A percentile compares a stretch with the other conserved stretches of the same genome.
These are phyloP conservation scores for Eucalyptus globulus DNA, from an alignment of 345 rosid genomes.

Conservation along the genomic window DNA sequence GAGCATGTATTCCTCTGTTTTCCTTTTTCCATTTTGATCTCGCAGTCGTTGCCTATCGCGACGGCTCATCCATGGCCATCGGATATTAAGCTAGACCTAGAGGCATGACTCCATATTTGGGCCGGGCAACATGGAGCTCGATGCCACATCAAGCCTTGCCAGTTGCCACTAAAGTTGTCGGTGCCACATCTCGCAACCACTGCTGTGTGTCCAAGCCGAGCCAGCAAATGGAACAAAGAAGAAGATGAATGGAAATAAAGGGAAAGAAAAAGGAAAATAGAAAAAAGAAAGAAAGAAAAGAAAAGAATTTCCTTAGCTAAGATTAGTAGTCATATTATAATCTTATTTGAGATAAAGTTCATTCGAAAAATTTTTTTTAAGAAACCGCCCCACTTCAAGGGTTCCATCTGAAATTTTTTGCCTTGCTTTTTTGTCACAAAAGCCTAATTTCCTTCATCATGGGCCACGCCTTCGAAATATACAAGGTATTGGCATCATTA, in stretches of 20 bases:
- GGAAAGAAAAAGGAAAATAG: too few relatives aligned
- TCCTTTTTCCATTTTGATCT: background rate
- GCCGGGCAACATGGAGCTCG: background rate
- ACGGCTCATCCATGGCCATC: background rate
- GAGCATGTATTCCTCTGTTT: background rate
- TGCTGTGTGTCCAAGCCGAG: background rate
- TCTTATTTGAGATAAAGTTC: background rate
- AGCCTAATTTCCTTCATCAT: background rate
- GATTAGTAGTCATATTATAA: background rate
- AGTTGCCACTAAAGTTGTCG: background rate
- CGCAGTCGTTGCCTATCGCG: background rate
- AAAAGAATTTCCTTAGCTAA: accelerated
- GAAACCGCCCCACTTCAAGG: too few relatives aligned
- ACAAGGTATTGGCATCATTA: background rate
- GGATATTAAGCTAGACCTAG: background rate
- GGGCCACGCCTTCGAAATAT: background rate
- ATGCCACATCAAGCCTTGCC: background rate
- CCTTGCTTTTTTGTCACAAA: background rate
- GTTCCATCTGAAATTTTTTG: background rate
- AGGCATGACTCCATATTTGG: background rate
- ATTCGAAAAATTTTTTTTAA: too few relatives aligned
- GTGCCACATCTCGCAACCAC: background rate
- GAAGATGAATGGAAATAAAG: background rate
- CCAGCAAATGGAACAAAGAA: background rate
- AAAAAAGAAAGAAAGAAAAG: too few relatives aligned